phyloP scores from a whole-genome alignment of 805 yeast species.

The Candida tammaniensis region DNA sequence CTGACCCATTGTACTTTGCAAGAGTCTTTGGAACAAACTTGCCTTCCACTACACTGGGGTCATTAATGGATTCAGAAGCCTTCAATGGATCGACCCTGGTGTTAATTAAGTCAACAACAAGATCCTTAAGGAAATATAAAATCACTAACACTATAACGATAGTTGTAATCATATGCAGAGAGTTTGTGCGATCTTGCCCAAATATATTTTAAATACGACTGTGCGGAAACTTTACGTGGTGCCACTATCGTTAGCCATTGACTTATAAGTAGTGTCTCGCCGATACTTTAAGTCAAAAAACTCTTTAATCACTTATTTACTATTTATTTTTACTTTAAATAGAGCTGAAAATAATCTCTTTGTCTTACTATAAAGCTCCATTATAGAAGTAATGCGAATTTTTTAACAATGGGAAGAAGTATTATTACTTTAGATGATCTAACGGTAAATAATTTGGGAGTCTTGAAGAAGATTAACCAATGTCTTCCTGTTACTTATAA shows the following conservation, averaged over 20 bases:
- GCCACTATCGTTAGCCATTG: no score
- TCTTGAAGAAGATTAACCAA: slow-evolving; percentile 54
- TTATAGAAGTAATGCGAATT: no score
- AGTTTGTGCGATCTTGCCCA: no score
- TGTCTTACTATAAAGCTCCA: no score
- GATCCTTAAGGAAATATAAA: slow-evolving; percentile 28
- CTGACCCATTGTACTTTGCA: slow-evolving; percentile 75
- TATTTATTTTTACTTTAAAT: no score
- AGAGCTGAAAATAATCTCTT: no score
- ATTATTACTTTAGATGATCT: slow-evolving; percentile 49
- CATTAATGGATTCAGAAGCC: slow-evolving; percentile 15
- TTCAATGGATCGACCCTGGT: slow-evolving; percentile 24
- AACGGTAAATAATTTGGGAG: slow-evolving; percentile 58
- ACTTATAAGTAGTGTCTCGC: no score
- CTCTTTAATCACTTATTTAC: no score
- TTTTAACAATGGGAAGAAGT: no score
- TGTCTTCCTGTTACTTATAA: slow-evolving; percentile 52
- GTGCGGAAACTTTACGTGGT: not conserved
- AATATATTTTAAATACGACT: no score
- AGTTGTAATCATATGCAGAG: slow-evolving; percentile 20
- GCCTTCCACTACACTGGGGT: slow-evolving; percentile 36
- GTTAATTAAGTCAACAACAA: slow-evolving; percentile 20
- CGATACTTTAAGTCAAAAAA: no score
- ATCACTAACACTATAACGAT: slow-evolving; percentile 30
- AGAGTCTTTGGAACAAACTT: slow-evolving; percentile 74